Evolutionary conservation across 2,329 filamentous ascomycete species (phyloP), one percentile per base, ranked within the genome.

Genomic region (Colletotrichum salicis): DNA sequence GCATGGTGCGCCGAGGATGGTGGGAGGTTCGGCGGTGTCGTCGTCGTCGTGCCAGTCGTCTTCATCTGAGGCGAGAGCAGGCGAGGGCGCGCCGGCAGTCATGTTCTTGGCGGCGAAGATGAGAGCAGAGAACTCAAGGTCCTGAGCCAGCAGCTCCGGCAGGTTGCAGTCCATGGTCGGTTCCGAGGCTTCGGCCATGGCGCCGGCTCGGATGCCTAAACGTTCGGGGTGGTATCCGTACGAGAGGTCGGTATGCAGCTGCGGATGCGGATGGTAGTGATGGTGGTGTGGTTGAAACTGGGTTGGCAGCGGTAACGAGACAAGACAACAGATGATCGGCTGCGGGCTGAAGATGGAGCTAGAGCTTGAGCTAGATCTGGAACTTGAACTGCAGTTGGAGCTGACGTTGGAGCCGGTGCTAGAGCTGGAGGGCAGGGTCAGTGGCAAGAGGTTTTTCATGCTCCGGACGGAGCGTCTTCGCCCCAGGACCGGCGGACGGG

Each of bases 71-170:
- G 80, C 80, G 19, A 86, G 76, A 3, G 78, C 76, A 45, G 78
- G 78, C 12, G 79, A 78, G 1, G 88, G 88, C 10, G 81, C 76
- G 10, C 88, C 88, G 27, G 87, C 84, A 6, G 87, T 88, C 83
- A 89, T 85, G 69, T 84, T 85, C 76, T 81, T 87, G 15, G 86
- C 82, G 31, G 79, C 79, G 67, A 89, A 90, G 31, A 88, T 76
- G 11, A 81, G 79, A 62, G 81, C 81, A 22, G 86, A 88, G 27
- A 82, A 76, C 75, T 88, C 85, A 57, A 90, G 80, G 73, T 90
- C 87, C 70, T 82, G 83, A 7, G 84, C 88, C n/a, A 90, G 80
- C 51, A 89, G 75, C 78, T 90, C 89, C 2, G 88, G 86, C 22
- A 90, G 80, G 78, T 86, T 90, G 76, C 84, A 84, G 78, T 80